Conservation (phyloP, 2,329 filamentous ascomycete genomes). For the Microcyclospora pomicola region DNA sequence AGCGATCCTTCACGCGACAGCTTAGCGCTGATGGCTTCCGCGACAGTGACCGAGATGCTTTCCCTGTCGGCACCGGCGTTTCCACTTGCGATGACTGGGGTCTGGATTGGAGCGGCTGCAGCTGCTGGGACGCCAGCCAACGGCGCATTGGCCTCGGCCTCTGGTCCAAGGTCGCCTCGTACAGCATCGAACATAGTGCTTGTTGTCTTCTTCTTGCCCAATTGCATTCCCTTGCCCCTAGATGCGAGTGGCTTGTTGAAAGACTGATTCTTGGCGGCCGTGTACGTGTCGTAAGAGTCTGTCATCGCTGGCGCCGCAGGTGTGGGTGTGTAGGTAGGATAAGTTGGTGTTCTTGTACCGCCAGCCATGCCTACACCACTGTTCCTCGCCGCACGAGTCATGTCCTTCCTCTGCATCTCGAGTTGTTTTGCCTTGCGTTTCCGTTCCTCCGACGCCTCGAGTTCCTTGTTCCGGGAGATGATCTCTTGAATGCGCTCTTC, state of each 20-base stretch:
- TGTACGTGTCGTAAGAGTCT: constrained; percentile 85
- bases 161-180: constrained; percentile 75
- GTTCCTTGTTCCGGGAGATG: constrained; percentile 90
- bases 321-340: constrained; percentile 84
- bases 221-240: constrained; percentile 96
- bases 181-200: constrained; percentile 97
- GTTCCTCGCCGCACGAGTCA: constrained; percentile 57
- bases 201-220: constrained; percentile 96
- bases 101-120: constrained; percentile 36
- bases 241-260: constrained; percentile 61
- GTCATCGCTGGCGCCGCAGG: constrained; percentile 61
- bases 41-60: constrained; percentile 74
- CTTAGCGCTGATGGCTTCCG: constrained; percentile 80
- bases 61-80: constrained; percentile 63
- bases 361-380: constrained; percentile 22
- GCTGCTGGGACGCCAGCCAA: constrained; percentile 44
- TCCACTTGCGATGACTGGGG: constrained; percentile 40
- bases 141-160: constrained; percentile 59
- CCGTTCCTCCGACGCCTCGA: constrained; percentile 94
- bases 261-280: constrained; percentile 92
- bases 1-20: constrained; percentile 77
- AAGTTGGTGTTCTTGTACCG: constrained; percentile 58
- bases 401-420: constrained; percentile 96
- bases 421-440: constrained; percentile 98
- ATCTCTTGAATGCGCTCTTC: constrained; percentile 99